Evolutionary conservation across 163 green algal species (phyloP), one percentile per base, ranked within the genome.

Genomic region (Botryococcus braunii): DNA sequence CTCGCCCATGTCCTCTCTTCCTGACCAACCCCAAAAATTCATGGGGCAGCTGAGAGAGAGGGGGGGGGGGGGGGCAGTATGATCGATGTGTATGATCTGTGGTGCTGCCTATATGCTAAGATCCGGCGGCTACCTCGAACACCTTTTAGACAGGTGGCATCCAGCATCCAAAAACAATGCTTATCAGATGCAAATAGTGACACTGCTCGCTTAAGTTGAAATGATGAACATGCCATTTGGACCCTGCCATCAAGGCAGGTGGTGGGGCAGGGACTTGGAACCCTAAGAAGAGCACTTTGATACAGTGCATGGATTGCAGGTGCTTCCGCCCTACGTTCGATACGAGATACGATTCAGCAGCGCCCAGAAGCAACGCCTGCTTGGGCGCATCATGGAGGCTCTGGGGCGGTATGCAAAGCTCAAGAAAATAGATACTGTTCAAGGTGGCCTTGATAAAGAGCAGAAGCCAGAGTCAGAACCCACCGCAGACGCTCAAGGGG

Each of bases 381-480:
- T 74, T 0, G 39, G 61, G 23, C 57, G 69, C n/a, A 70, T 74
- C 62, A 74, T 74, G 69, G 49, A 74, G 62, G 49, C 69, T 8
- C 39, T 74, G n/a, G 60, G 68, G 29, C 60, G 48, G 32, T 69
- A 38, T 35, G 46, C 36, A 46, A 55, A 59, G 25, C 17, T 43
- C n/a, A 32, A 43, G n/a, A 29, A 56, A 17, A 31, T 38, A 29
- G 31, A 57, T 8, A 36, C 0, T 2, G 38, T n/a, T 34, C 23
- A 56, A 23, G 21, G 46, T 56, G n/a, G n/a, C n/a, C n/a, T n/a
- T n/a, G n/a, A n/a, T n/a, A n/a, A n/a, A n/a, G n/a, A n/a, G n/a
- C n/a, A n/a, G n/a, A n/a, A n/a, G n/a, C n/a, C n/a, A n/a, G n/a
- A n/a, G n/a, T n/a, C n/a, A n/a, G n/a, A n/a, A n/a, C n/a, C n/a